A percentile compares a stretch with the other conserved stretches of the same genome.
phyloP scores from a whole-genome alignment of 2,329 filamentous ascomycete species.

The Epichloe gansuensis region DNA sequence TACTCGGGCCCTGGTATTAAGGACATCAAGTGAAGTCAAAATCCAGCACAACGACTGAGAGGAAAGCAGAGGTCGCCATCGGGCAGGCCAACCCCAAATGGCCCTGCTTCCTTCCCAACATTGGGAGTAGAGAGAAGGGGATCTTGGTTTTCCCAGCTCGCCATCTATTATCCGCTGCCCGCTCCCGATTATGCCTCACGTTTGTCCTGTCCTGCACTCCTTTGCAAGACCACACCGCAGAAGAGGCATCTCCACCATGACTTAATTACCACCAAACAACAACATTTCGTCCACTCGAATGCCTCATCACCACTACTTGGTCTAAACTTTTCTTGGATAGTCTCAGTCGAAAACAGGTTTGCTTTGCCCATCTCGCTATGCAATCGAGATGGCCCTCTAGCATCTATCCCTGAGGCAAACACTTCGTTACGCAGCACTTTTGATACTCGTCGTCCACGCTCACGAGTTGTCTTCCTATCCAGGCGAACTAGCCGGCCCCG shows the following conservation, averaged over 20 bases:
- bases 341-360: constrained; percentile 10
- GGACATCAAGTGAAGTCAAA: constrained; percentile 45
- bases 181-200: neutral
- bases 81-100: neutral
- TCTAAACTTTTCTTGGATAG: constrained; percentile 13
- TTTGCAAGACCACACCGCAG: neutral
- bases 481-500: constrained; percentile 14
- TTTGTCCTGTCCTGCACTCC: too few species aligned
- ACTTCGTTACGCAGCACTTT: constrained; percentile 10
- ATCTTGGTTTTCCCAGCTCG: neutral
- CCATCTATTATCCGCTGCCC: neutral
- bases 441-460: constrained; percentile 11
- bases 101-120: neutral
- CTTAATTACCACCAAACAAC: constrained; percentile 3
- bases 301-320: constrained; percentile 5
- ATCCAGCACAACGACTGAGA: neutral
- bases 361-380: constrained; percentile 3
- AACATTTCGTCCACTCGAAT: constrained; percentile 1
- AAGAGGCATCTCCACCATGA: constrained; percentile 6
- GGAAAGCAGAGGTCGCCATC: neutral
- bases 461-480: constrained; percentile 17
- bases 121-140: neutral
- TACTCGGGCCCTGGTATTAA: constrained; percentile 73
- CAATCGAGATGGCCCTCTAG: constrained; percentile 17
- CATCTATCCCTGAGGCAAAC: constrained; percentile 17